A percentile compares a stretch with the other conserved stretches of the same genome.
These are phyloP conservation scores for Pichia sp. DNA, from an alignment of 1,139 yeast species.

Conservation along the genomic window DNA sequence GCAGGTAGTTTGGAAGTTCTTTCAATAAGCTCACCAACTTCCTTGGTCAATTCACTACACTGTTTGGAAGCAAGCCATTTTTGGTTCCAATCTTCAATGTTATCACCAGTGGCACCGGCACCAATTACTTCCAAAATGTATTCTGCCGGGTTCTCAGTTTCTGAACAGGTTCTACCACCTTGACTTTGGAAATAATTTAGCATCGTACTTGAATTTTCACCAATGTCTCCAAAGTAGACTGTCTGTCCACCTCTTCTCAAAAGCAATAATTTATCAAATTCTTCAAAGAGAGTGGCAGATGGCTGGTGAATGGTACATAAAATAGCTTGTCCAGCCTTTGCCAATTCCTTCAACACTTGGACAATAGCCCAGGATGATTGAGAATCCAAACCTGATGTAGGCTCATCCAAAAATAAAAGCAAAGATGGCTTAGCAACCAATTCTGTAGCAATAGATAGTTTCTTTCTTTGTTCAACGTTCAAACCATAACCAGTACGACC, in stretches of 20 bases:
- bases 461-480: constrained; percentile 50
- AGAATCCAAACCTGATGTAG: constrained; percentile 50
- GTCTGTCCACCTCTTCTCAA: constrained; percentile 50
- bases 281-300: constrained; percentile 48
- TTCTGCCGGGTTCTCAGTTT: constrained; percentile 49
- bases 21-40: constrained; percentile 26
- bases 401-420: constrained; percentile 46
- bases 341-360: constrained; percentile 39
- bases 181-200: constrained; percentile 47
- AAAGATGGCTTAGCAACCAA: constrained; percentile 48
- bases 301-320: constrained; percentile 57
- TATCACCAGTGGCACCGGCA: constrained; percentile 49
- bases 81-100: constrained; percentile 42
- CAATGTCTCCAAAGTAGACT: constrained; percentile 57
- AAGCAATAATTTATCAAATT: constrained; percentile 42
- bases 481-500: constrained; percentile 51
- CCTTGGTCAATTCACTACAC: constrained; percentile 19
- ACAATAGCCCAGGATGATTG: constrained; percentile 52
- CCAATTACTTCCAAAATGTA: constrained; percentile 55
- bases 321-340: constrained; percentile 47
- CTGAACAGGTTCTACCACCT: constrained; percentile 49
- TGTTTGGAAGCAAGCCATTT: constrained; percentile 34
- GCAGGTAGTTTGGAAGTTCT: constrained; percentile 19
- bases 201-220: constrained; percentile 43
- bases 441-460: constrained; percentile 42